Conservation (phyloP, 257 asterid species). For the Capsicum chinense region DNA sequence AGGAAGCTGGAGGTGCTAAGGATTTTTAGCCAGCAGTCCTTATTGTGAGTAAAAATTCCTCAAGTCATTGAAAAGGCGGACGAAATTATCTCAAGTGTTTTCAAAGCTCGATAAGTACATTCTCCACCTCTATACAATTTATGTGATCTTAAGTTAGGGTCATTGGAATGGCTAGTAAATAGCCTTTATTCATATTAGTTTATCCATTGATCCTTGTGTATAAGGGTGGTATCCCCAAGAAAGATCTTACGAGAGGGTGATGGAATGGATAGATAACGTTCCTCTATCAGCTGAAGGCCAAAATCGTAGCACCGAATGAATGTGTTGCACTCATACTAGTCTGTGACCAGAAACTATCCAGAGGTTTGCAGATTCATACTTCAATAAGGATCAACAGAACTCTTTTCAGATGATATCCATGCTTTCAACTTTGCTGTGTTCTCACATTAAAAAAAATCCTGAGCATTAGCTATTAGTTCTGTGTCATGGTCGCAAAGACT, state of each 20-base stretch:
- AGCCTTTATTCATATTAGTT: neutral
- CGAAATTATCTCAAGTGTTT: neutral
- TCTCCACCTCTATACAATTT: constrained; percentile 7
- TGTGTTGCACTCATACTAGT: neutral
- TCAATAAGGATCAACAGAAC: neutral
- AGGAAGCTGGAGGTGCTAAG: neutral
- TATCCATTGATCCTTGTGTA: neutral
- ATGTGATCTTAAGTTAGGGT: constrained; percentile 7
- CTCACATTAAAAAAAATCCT: neutral
- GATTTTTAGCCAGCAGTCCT: neutral
- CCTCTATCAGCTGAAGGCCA: constrained; percentile 14
- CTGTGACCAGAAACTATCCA: neutral
- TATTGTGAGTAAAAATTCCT: neutral
- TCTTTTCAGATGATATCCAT: neutral
- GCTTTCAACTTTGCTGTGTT: neutral
- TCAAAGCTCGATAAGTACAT: neutral
- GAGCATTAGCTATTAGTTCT: neutral
- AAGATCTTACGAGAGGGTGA: neutral
- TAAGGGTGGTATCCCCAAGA: neutral
- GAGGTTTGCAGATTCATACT: neutral
- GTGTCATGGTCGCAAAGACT: neutral
- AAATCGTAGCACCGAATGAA: constrained; percentile 3
- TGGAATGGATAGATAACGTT: neutral
- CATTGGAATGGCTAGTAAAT: neutral
- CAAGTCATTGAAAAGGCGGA: neutral